Percentiles rank a stretch among this genome's conserved stretches.
Conservation (phyloP, 495 filamentous ascomycete species). For the Penicillium angulare region DNA sequence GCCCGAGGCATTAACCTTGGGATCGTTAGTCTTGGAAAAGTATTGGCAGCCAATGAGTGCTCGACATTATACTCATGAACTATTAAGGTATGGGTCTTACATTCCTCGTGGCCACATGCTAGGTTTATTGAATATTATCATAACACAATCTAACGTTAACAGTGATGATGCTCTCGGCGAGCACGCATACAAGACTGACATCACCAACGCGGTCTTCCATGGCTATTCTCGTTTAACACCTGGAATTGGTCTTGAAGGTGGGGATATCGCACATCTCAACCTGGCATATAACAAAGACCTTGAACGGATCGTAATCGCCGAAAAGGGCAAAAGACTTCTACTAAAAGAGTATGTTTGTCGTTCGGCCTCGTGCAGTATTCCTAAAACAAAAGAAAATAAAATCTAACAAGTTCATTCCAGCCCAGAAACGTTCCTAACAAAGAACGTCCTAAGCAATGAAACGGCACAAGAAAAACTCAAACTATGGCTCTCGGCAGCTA, state of each 20-base stretch:
- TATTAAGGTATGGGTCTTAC: slow-evolving; percentile 12
- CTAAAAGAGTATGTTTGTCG: slow-evolving; percentile 21
- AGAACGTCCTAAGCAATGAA: slow-evolving; percentile 13
- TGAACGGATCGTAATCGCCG: slow-evolving; percentile 21
- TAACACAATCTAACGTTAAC: background rate
- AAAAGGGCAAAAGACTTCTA: slow-evolving; percentile 15
- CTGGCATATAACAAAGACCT: slow-evolving; percentile 25
- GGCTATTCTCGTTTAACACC: slow-evolving; percentile 18
- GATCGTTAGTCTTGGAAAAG: slow-evolving; percentile 25
- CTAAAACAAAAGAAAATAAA: background rate
- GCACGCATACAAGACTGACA: slow-evolving; percentile 15
- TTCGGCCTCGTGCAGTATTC: too few species aligned
- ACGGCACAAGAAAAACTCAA: slow-evolving; percentile 21
- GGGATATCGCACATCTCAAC: slow-evolving; percentile 23
- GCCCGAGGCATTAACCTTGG: slow-evolving; percentile 26
- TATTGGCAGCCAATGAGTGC: slow-evolving; percentile 30
- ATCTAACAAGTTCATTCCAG: slow-evolving; percentile 5
- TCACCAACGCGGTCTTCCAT: slow-evolving; percentile 20
- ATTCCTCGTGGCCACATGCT: background rate
- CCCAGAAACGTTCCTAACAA: slow-evolving; percentile 20
- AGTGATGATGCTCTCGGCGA: slow-evolving; percentile 20
- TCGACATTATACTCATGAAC: slow-evolving; percentile 24
- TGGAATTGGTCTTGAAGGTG: slow-evolving; percentile 14
- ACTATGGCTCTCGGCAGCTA: slow-evolving; percentile 26
- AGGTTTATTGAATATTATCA: background rate